Base-by-base conservation (phyloP, 352 stramenopile species). In the Globisporangium irregulare region DNA sequence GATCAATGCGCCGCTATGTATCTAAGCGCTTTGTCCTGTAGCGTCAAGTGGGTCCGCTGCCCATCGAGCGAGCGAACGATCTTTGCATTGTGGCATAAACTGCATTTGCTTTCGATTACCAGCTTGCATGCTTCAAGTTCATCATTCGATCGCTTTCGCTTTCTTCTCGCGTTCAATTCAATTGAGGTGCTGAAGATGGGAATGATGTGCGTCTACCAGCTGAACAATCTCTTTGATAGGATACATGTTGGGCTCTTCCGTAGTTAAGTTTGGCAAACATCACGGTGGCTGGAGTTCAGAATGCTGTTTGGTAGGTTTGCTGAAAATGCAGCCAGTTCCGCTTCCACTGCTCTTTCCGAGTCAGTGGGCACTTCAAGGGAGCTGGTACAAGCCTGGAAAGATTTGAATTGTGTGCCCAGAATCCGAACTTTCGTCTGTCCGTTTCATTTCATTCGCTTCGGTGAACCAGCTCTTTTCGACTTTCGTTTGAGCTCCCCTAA, bases 281-380 rank as follows among this genome's bases (percentile, higher is more conserved):
- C 1, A 25, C 15, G 18, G 10, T 2, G 25, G 10, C 4, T 5
- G 25, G 15, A 7, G 25, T 38, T 60, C 18, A 60, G 32, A 14
- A 62, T 29, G 56, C 32, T 62, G 32, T 62, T 62, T 20, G 32
- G 8, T 3, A 62, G 56, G 29, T 51, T 51, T 51, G 4, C 8
- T 48, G 32, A 1, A 14, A 29, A 46, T 29, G 56, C 56, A 62
- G 56, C 56, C 56, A 62, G 56, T 62, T 62, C 18, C 20, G 8
- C 4, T 61, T 27, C 56, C 15, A 20, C 54, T 18, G 18, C 29
- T 27, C 20, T 43, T 60, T 43, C 24, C 5, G 8, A 62, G 36
- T 48, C 56, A 32, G 56, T 14, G 32, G 56, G 20, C n/a, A 50
- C 56, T 62, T 62, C 56, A 62, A 62, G 56, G 29, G 29, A 62